Evolutionary conservation across 2,329 filamentous ascomycete genomes (phyloP), one percentile per base, ranked within the genome.

Genomic region (Elsinoe australis): DNA sequence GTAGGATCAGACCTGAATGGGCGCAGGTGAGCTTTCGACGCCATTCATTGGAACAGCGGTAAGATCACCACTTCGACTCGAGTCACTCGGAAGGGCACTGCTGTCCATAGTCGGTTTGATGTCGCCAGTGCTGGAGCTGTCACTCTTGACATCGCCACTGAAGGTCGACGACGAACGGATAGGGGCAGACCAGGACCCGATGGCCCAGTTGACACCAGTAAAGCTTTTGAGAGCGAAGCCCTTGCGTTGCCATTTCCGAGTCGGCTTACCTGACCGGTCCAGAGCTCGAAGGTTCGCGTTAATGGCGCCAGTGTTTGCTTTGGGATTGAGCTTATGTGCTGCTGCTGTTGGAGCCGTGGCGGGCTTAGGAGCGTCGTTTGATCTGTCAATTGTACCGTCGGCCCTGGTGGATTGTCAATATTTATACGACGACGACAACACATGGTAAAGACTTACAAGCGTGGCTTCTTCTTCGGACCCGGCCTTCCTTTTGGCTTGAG

Each of bases 241-340:
- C 54, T 87, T 87, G 65, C 82, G 86, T 63, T 80, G 75, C 92
- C 92, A 98, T 64, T 82, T 89, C 55, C 90, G 85, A 67, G 89
- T 95, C 7, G 92, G 89, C 61, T 90, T 85, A 56, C 90, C 90
- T 5, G 85, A 85, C 52, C 90, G 83, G 67, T 98, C 92, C 55
- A 98, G 84, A 9, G 92, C 90, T 49, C 92, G 87, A 42, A 98
- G 82, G 46, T 87, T 87, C 48, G 92, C 92, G 63, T 98, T 98
- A 74, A 98, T 98, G 51, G 90, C 90, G 54, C 92, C 92, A 60
- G 90, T 86, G 65, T 95, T 96, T 45, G 90, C 90, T 67, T 95
- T 96, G 56, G 92, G 92, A 3, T 90, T 90, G 19, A 96, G 82
- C 66, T 94, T 94, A 68, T 90, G 86, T 44, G 74, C 72, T 35